Base-by-base conservation (phyloP, 2,329 filamentous ascomycete species). In the Dichotomopilus funicola region DNA sequence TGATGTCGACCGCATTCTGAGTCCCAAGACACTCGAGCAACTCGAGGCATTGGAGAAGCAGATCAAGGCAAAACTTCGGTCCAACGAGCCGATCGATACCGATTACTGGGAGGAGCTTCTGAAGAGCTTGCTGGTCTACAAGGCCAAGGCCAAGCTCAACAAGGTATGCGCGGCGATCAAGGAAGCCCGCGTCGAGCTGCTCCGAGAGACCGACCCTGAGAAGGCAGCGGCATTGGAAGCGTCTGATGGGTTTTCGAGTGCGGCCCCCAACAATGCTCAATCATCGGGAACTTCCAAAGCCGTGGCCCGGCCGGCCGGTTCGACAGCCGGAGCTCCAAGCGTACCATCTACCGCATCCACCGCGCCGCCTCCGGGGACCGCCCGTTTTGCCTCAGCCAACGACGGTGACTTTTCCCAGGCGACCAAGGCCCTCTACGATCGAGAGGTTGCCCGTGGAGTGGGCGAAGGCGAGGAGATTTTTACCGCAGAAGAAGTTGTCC, bases 51-150 rank as follows among this genome's bases (percentile, higher is more conserved):
- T 99, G 49, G 92, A 99, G 72, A 82, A 78, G 61, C 91, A 97
- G 73, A 94, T 99, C 70, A 85, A 84, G 68, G 77, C 79, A 12
- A 99, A 99, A 74, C 75, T 99, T 48, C 80, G 85, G 51, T 95
- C 90, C 6, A 86, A 96, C 67, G 91, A 96, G 67, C 86, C 89
- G 41, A 92, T 99, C 62, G 94, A 99, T 70, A 90, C 88, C 2
- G 94, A 99, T 72, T 99, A 97, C 70, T 99, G 94, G 94, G 90
- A 95, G 68, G 89, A 96, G 68, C 77, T 99, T 12, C 77, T 99
- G 59, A 85, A 86, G 62, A 95, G 86, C 67, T 75, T 99, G 60
- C 78, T 88, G 6, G 84, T 96, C 1, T 96, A 89, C 85, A 97
- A 97, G 73, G 90, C 94, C 37, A 91, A 89, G 69, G 90, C 91